Evolutionary conservation across 768 basidiomycete species (phyloP).

Genomic region (Rhizopogon rudus): DNA sequence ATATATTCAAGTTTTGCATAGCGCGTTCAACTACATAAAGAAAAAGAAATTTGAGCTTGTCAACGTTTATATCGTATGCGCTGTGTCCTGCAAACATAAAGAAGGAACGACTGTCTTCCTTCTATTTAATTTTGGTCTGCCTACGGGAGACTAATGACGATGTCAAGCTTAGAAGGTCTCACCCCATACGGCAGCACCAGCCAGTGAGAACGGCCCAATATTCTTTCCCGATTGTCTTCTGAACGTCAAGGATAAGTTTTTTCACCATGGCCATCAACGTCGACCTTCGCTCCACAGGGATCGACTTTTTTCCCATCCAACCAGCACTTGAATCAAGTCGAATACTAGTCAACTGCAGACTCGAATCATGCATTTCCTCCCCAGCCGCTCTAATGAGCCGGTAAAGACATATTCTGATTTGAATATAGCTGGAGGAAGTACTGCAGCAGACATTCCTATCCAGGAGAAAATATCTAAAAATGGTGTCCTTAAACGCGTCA

Average conservation of each 20-base stretch:
- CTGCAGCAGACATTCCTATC: conserved; percentile 8
- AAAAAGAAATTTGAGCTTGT: too few species aligned
- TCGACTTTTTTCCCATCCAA: not conserved
- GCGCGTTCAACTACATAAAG: too few species aligned
- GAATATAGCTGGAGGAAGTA: not conserved
- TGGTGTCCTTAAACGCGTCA: conserved; percentile 23
- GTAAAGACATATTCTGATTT: conserved; percentile 3
- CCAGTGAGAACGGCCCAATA: not conserved
- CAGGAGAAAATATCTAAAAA: conserved; percentile 20
- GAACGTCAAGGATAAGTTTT: not conserved
- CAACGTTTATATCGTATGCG: too few species aligned
- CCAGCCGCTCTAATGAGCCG: conserved; percentile 24
- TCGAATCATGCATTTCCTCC: conserved; percentile 22
- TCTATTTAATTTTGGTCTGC: too few species aligned
- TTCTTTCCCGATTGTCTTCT: not conserved
- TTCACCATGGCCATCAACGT: not conserved
- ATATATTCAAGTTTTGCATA: too few species aligned
- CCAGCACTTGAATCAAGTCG: not conserved
- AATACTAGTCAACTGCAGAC: not conserved
- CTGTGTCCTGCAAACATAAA: too few species aligned
- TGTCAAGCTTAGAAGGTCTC: too few species aligned
- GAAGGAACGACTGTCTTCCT: too few species aligned
- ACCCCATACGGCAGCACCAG: not conserved
- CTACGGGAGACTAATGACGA: too few species aligned
- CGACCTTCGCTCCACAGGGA: not conserved